Evolutionary conservation across 1,139 yeast genomes (phyloP), one percentile per base, ranked within the genome.

Genomic region (Magnusiomyces starmeri): DNA sequence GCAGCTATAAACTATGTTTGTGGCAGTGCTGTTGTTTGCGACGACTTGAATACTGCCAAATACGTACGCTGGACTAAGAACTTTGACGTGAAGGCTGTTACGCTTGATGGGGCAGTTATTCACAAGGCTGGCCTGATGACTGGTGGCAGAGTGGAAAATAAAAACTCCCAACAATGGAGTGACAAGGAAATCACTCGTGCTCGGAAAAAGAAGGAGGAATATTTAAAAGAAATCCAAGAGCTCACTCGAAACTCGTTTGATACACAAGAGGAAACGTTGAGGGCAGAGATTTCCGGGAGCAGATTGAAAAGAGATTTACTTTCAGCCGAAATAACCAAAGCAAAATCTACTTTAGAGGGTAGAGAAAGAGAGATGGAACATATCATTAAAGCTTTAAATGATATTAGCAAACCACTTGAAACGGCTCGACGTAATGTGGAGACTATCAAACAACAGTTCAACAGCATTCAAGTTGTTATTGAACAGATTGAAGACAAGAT

Each of bases 101-200:
- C 96, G 0, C 63, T 87, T 9, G 89, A 88, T 49, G 98, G 98
- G 0, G 79, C 95, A 0, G 74, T 89, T 34, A 85, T 92, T 52
- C 92, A 88, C 64, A 81, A 79, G 61, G 83, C 92, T 10, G 96
- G 96, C 8, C 73, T 89, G 46, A 87, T 92, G 95, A 85, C 97
- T 14, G 97, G 97, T 68, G 97, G 97, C 58, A 60, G 63, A 8
- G 57, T 64, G n/a, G 65, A 65, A 20, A 75, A 67, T 58, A 63
- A 57, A 60, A 66, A 54, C 69, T 51, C 60, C 8, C 55, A 70
- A 54, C 76, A 79, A 59, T 88, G 96, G 96, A 89, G 83, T 62
- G 87, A 84, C 61, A 77, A 78, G 51, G 89, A 85, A 59, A 78
- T 81, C 61, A 78, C 78, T 51, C 72, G 75, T 27, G 72, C 89